phyloP scores from a whole-genome alignment of 495 filamentous ascomycete genomes.

The Neurospora sp. region DNA sequence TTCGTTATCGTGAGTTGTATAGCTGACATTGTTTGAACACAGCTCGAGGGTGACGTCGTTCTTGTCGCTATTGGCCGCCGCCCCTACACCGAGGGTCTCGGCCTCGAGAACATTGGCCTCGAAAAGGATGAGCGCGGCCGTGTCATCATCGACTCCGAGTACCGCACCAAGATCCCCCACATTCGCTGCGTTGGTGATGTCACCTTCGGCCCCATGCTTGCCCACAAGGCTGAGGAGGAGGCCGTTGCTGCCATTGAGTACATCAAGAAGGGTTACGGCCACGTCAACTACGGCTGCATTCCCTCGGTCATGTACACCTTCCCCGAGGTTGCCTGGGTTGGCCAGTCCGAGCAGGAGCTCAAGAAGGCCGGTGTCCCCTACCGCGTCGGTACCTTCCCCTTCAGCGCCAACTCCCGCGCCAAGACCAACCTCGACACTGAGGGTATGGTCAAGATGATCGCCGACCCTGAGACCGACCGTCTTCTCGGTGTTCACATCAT shows the following conservation, averaged over 20 bases:
- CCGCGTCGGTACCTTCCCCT: constrained; percentile 87
- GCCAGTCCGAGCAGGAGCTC: constrained; percentile 92
- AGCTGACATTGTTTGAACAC: constrained; percentile 8
- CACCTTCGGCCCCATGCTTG: constrained; percentile 98
- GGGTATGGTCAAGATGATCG: constrained; percentile 92
- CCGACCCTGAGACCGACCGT: constrained; percentile 93
- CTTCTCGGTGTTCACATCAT: constrained; percentile 95
- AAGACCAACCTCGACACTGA: constrained; percentile 99
- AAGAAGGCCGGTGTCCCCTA: constrained; percentile 85
- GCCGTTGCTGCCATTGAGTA: constrained; percentile 89
- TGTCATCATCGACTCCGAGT: constrained; percentile 93
- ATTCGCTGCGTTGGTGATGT: constrained; percentile 94
- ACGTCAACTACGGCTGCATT: constrained; percentile 98
- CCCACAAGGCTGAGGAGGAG: constrained; percentile 99
- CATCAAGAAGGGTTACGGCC: constrained; percentile 92
- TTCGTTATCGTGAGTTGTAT: not conserved
- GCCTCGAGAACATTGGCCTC: constrained; percentile 86
- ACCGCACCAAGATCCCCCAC: constrained; percentile 92
- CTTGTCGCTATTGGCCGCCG: constrained; percentile 94
- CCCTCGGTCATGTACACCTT: constrained; percentile 99
- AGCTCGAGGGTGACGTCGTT: constrained; percentile 93
- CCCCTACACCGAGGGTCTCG: constrained; percentile 85
- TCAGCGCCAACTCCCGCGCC: constrained; percentile 91
- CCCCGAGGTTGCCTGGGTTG: constrained; percentile 97
- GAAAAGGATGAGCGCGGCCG: constrained; percentile 91